Conservation (phyloP, 2,329 filamentous ascomycete species). For the Zymoseptoria tritici region DNA sequence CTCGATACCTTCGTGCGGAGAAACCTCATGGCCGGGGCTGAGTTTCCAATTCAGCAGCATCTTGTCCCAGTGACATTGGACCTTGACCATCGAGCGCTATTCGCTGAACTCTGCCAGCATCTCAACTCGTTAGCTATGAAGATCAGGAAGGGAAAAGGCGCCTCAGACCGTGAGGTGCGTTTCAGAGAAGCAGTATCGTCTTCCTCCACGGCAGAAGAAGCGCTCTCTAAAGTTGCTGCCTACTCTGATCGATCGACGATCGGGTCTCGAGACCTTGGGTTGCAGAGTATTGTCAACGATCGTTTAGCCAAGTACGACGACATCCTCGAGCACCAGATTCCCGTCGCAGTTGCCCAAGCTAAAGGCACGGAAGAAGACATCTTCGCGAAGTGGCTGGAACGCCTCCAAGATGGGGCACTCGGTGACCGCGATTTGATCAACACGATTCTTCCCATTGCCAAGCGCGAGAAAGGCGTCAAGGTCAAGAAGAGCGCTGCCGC, state of each 20-base stretch:
- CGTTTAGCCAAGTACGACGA: constrained; percentile 4
- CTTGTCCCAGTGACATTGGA: constrained; percentile 39
- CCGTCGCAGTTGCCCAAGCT: background rate
- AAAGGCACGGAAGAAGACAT: constrained; percentile 4
- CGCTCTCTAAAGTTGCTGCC: constrained; percentile 43
- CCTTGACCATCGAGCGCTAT: constrained; percentile 45
- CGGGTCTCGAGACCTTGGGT: background rate
- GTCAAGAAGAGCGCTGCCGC: background rate
- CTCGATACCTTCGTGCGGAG: constrained; percentile 46
- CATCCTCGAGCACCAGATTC: background rate
- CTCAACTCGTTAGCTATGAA: constrained; percentile 46
- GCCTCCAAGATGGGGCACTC: constrained; percentile 16
- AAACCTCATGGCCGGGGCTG: constrained; percentile 29
- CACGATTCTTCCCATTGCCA: constrained; percentile 3
- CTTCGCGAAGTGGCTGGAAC: constrained; percentile 15
- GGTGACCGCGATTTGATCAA: constrained; percentile 27
- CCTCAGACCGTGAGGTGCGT: constrained; percentile 32
- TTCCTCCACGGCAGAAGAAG: constrained; percentile 44
- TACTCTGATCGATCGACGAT: constrained; percentile 16
- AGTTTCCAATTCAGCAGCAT: constrained; percentile 40
- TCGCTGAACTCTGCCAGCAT: constrained; percentile 49
- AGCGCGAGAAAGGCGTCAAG: background rate
- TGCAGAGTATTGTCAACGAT: constrained; percentile 8
- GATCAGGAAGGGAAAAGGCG: constrained; percentile 33
- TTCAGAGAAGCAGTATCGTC: constrained; percentile 42